phyloP scores from a whole-genome alignment of 129 eudicot genomes.

The Apium graveolens region DNA sequence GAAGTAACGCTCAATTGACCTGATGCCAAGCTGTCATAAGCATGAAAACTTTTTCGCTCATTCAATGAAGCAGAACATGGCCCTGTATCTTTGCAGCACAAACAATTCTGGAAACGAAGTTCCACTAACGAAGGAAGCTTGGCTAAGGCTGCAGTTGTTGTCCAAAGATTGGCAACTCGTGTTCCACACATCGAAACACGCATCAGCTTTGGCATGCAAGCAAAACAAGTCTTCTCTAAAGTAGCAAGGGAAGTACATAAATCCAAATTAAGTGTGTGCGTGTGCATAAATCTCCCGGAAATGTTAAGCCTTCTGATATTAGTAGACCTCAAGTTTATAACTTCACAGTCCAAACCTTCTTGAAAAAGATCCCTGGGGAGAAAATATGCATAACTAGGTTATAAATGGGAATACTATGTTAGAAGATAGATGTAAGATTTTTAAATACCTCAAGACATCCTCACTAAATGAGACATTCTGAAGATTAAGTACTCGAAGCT shows the following conservation, averaged over 20 bases:
- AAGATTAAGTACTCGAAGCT: slow-evolving; percentile 44
- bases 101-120: slow-evolving; percentile 59
- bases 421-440: neutral
- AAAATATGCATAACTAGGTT: neutral
- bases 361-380: slow-evolving; percentile 41
- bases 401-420: neutral
- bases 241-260: slow-evolving; percentile 49
- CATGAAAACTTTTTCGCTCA: slow-evolving; percentile 4
- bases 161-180: slow-evolving; percentile 50
- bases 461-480: slow-evolving; percentile 32
- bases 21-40: neutral
- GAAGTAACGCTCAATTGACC: neutral
- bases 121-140: slow-evolving; percentile 50
- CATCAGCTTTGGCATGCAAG: slow-evolving; percentile 57
- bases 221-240: slow-evolving; percentile 49
- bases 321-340: slow-evolving; percentile 35
- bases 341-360: slow-evolving; percentile 43
- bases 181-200: slow-evolving; percentile 59
- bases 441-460: slow-evolving; percentile 43
- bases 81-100: slow-evolving; percentile 50
- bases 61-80: slow-evolving; percentile 30
- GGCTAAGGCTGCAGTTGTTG: slow-evolving; percentile 48
- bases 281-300: slow-evolving; percentile 42
- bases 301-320: slow-evolving; percentile 41
- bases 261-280: slow-evolving; percentile 63